Base-by-base conservation (phyloP, 306 rosid species). In the Prunus campanulata region DNA sequence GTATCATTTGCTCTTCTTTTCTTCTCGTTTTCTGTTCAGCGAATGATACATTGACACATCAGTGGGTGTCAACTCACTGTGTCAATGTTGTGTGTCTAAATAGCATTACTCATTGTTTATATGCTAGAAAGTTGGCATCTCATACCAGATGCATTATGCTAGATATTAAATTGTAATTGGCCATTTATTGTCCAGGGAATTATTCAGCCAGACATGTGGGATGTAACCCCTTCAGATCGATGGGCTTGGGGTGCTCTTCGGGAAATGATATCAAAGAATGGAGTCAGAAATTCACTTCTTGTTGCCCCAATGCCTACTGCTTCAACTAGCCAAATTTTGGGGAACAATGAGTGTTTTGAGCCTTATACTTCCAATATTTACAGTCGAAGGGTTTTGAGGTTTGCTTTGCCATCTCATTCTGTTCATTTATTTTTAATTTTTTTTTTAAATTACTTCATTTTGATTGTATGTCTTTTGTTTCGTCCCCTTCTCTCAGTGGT, bases 141-240 rank as follows among this genome's bases (percentile, higher is more conserved):
- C 27, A 25, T 25, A 25, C 27, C 65, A 24, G 18, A 16, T 16
- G 13, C 32, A 60, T 25, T 29, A 18, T 30, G n/a, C 80, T 59
- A n/a, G 29, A 25, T 48, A 11, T 42, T 22, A 11, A 64, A 29
- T 74, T 69, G 79, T 62, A 66, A 13, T 49, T 61, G 51, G 59
- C 75, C n/a, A 66, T 77, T 10, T 55, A 19, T 74, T 81, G 24
- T 59, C 66, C 85, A 91, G 98, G 97, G 98, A 79, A 74, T 88
- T 84, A 85, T 93, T 77, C 97, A 93, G 79, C 93, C 92, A 57
- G 98, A 93, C 79, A 93, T 91, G 97, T 93, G 98, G 97, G 85
- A 61, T 51, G 92, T 80, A 78, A 83, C 81, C 3, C 98, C 97
- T 56, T 88, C 97, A 3, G 74, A 71, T 81, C 82, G 80, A 24